phyloP scores from a whole-genome alignment of 148 eudicot species.

The Persicaria maculosa region DNA sequence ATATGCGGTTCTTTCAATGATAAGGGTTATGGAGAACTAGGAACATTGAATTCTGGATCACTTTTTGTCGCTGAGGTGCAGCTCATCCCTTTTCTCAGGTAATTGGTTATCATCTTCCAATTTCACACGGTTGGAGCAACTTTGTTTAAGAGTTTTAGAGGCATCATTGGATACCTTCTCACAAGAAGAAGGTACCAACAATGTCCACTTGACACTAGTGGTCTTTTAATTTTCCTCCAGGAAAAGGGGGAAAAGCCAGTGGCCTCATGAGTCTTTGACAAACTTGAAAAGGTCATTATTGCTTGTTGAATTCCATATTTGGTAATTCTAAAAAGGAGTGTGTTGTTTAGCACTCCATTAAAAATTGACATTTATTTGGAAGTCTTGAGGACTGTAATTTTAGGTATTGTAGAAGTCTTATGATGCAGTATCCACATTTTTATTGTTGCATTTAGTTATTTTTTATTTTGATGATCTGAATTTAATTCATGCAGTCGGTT shows the following conservation, averaged over 20 bases:
- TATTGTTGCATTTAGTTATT: not conserved
- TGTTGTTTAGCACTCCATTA: not conserved
- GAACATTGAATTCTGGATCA: slow-evolving; percentile 1
- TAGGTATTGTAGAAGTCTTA: not conserved
- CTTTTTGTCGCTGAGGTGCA: not conserved
- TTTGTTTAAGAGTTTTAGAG: not conserved
- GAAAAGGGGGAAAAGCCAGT: not conserved
- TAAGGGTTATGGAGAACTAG: not conserved
- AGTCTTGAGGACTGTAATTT: not conserved
- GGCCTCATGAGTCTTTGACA: not conserved
- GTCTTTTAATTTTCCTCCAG: not conserved
- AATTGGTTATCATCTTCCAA: not conserved
- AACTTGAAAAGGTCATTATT: not conserved
- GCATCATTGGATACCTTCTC: not conserved
- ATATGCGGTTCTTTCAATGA: not conserved
- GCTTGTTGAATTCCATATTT: not conserved
- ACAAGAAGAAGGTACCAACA: not conserved
- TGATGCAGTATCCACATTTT: not conserved
- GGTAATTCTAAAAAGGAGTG: not conserved
- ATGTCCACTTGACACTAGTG: slow-evolving; percentile 5
- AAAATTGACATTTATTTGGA: not conserved
- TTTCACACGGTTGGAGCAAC: not conserved
- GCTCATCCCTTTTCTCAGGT: not conserved
- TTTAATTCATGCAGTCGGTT: slow-evolving; percentile 17
- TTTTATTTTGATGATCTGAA: not conserved